A percentile compares a stretch with the other conserved stretches of the same genome.
Evolutionary conservation across 2,329 filamentous ascomycete species (phyloP).

Genomic region (Fusarium nurragi): DNA sequence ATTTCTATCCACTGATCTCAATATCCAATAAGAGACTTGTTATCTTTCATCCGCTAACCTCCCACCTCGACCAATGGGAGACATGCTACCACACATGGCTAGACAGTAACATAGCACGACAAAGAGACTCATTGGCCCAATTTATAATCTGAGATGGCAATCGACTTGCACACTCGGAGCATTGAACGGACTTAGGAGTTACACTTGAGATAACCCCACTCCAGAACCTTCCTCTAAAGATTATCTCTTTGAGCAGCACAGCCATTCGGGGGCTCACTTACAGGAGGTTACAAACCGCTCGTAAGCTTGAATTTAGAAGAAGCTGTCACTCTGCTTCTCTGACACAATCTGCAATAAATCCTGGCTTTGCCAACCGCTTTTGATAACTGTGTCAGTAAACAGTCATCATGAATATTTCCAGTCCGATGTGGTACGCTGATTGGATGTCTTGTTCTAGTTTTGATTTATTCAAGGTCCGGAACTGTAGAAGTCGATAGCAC

Average conservation of each 20-base stretch:
- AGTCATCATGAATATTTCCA: not conserved
- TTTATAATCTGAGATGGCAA: not conserved
- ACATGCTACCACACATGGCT: conserved; percentile 1
- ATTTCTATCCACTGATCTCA: too few species aligned
- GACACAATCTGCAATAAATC: not conserved
- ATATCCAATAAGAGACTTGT: conserved; percentile 13
- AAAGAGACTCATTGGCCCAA: not conserved
- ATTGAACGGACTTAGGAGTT: conserved; percentile 3
- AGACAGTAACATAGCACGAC: rapidly evolving
- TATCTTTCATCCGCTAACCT: not conserved
- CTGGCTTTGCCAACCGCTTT: not conserved
- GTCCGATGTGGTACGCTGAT: not conserved
- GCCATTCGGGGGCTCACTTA: too few species aligned
- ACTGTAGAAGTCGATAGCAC: not conserved
- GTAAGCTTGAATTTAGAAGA: too few species aligned
- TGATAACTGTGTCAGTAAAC: conserved; percentile 6
- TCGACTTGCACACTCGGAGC: rapidly evolving
- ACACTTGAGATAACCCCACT: not conserved
- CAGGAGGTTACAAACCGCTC: too few species aligned
- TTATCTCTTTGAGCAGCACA: too few species aligned
- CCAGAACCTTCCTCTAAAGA: too few species aligned
- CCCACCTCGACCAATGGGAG: not conserved
- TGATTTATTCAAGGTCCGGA: not conserved
- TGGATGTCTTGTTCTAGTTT: not conserved
- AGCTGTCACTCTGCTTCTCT: not conserved